phyloP scores from a whole-genome alignment of 2,329 filamentous ascomycete genomes.

The Atkinsonella hypoxylon region DNA sequence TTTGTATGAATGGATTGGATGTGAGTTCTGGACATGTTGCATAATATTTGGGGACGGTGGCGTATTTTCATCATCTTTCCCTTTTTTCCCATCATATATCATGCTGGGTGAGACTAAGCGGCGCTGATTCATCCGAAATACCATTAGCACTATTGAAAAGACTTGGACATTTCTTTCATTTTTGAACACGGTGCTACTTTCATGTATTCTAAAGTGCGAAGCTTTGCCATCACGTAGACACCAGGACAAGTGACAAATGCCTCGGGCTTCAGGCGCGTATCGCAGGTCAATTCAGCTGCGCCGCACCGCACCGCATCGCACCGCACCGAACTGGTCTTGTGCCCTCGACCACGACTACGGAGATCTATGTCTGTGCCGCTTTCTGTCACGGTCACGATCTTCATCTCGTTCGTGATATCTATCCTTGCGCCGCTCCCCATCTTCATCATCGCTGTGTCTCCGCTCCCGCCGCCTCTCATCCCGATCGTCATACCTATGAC shows the following conservation, averaged over 20 bases:
- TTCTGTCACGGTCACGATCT: slow-evolving; percentile 17
- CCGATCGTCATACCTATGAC: slow-evolving; percentile 7
- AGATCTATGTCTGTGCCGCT: slow-evolving; percentile 15
- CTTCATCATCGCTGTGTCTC: slow-evolving; percentile 13
- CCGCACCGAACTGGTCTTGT: slow-evolving; percentile 17
- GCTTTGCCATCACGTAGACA: too few relatives aligned
- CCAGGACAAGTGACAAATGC: too few relatives aligned
- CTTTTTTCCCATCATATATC: background rate
- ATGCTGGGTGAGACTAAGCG: background rate
- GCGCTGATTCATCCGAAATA: background rate
- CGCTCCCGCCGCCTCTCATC: slow-evolving; percentile 15
- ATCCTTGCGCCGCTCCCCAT: slow-evolving; percentile 6
- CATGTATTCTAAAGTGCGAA: slow-evolving; percentile 10
- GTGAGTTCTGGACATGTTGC: background rate
- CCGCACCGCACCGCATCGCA: slow-evolving; percentile 13
- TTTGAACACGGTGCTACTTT: slow-evolving; percentile 30
- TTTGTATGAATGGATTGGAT: background rate
- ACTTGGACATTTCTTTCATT: background rate
- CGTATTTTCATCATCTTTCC: background rate
- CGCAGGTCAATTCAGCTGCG: slow-evolving; percentile 16
- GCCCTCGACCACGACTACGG: slow-evolving; percentile 16
- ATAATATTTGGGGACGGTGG: background rate
- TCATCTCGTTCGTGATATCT: slow-evolving; percentile 8
- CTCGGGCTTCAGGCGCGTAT: too few relatives aligned
- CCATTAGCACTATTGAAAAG: background rate